phyloP scores from a whole-genome alignment of 164 flowering plant species.

The Kalanchoe fedtschenkoi region DNA sequence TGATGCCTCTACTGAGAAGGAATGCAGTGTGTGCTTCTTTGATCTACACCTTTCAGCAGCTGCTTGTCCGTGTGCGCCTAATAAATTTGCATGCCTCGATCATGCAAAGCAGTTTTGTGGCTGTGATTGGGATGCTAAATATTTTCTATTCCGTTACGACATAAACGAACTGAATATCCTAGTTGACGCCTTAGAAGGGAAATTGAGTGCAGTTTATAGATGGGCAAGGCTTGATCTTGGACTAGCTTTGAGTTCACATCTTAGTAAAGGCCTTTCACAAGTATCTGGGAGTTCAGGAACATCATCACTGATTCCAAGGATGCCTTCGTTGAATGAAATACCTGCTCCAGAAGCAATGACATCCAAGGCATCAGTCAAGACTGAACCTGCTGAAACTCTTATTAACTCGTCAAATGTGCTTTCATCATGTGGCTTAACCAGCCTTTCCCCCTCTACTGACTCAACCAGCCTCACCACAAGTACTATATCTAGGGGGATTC shows the following conservation, averaged over 20 bases:
- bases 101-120: conserved; percentile 74
- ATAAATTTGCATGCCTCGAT: conserved; percentile 56
- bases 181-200: conserved; percentile 76
- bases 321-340: conserved; percentile 8
- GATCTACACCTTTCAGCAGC: conserved; percentile 82
- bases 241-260: conserved; percentile 43
- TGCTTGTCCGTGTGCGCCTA: conserved; percentile 66
- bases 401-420: not conserved
- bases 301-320: conserved; percentile 13
- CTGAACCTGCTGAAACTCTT: conserved; percentile 1
- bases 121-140: conserved; percentile 49
- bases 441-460: not conserved
- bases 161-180: conserved; percentile 50
- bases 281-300: conserved; percentile 13
- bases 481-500: not conserved
- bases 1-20: conserved; percentile 54
- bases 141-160: conserved; percentile 64
- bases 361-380: conserved; percentile 12
- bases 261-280: conserved; percentile 25
- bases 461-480: not conserved
- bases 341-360: conserved; percentile 9
- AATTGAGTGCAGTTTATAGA: conserved; percentile 73
- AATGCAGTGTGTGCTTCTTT: conserved; percentile 62
- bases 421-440: not conserved
- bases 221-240: conserved; percentile 87